Conservation (phyloP, 441 rosid genomes). For the Pelargonium australe region DNA sequence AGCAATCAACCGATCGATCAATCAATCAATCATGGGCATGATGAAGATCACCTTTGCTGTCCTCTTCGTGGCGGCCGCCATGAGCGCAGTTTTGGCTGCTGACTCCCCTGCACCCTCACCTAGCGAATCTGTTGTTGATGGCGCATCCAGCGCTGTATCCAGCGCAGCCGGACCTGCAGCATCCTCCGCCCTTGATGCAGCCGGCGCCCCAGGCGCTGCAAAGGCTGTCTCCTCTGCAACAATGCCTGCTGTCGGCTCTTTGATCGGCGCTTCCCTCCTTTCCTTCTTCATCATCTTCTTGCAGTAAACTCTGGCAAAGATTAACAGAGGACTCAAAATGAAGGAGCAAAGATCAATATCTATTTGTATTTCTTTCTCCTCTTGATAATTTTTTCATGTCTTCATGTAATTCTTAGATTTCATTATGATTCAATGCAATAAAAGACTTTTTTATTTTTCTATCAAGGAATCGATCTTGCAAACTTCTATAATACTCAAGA, state of each 20-base stretch:
- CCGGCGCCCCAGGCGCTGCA: neutral
- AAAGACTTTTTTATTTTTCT: too few species aligned
- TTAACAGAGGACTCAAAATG: neutral
- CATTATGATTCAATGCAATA: neutral
- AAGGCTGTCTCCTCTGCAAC: neutral
- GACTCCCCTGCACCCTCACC: conserved; percentile 43
- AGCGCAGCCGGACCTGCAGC: conserved; percentile 41
- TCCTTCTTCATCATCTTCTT: neutral
- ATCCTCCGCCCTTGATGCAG: conserved; percentile 33
- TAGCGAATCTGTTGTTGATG: neutral
- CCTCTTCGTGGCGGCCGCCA: conserved; percentile 15
- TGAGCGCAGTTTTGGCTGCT: conserved; percentile 16
- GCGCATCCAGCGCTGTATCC: conserved; percentile 25
- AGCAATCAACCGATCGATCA: too few species aligned
- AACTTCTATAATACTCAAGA: too few species aligned
- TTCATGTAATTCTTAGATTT: neutral
- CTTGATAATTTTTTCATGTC: neutral
- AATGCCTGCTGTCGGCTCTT: neutral
- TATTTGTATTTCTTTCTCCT: neutral
- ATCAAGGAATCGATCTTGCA: too few species aligned
- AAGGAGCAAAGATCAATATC: neutral
- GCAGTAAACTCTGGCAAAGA: neutral
- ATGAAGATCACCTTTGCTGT: conserved; percentile 21
- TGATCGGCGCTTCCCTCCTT: neutral
- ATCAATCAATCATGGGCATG: conserved; percentile 14